Evolutionary conservation across 345 rosid species (phyloP).

Genomic region (Citrus trifoliata): DNA sequence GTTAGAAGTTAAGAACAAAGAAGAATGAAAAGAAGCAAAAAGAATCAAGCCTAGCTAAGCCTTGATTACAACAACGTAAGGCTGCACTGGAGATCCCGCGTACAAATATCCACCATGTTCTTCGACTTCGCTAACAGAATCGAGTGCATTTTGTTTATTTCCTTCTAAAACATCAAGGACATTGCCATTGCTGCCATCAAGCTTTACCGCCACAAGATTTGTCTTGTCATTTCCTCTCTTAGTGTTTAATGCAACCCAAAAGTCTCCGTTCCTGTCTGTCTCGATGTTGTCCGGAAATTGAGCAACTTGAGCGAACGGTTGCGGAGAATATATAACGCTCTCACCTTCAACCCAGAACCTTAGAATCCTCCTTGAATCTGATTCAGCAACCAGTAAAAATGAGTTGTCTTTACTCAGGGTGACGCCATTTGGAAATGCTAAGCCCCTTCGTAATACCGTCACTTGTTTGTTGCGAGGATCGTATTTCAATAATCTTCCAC

Average conservation of each 20-base stretch:
- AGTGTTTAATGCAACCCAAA: conserved; percentile 55
- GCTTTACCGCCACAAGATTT: conserved; percentile 38
- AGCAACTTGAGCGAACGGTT: conserved; percentile 22
- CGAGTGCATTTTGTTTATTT: conserved; percentile 19
- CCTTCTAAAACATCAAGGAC: conserved; percentile 29
- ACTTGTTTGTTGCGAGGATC: conserved; percentile 29
- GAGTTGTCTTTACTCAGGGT: conserved; percentile 45
- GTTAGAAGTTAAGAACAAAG: too few relatives aligned
- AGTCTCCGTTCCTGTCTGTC: conserved; percentile 44
- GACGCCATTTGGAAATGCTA: conserved; percentile 49
- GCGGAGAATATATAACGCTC: not conserved
- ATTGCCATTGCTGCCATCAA: conserved; percentile 20
- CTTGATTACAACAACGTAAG: too few relatives aligned
- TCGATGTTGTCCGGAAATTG: conserved; percentile 42
- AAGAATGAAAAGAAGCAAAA: too few relatives aligned
- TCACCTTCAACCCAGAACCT: conserved; percentile 2
- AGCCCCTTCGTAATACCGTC: conserved; percentile 19
- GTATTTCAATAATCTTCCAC: conserved; percentile 47
- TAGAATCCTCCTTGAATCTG: conserved; percentile 1
- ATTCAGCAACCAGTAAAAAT: conserved; percentile 38
- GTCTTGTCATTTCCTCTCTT: conserved; percentile 21
- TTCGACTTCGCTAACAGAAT: conserved; percentile 43
- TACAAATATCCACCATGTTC: conserved; percentile 27
- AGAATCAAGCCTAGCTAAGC: too few relatives aligned
- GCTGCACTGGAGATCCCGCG: conserved; percentile 28